These are phyloP conservation scores for Lactarius hatsudake DNA, from an alignment of 768 basidiomycete species.

Conservation along the genomic window DNA sequence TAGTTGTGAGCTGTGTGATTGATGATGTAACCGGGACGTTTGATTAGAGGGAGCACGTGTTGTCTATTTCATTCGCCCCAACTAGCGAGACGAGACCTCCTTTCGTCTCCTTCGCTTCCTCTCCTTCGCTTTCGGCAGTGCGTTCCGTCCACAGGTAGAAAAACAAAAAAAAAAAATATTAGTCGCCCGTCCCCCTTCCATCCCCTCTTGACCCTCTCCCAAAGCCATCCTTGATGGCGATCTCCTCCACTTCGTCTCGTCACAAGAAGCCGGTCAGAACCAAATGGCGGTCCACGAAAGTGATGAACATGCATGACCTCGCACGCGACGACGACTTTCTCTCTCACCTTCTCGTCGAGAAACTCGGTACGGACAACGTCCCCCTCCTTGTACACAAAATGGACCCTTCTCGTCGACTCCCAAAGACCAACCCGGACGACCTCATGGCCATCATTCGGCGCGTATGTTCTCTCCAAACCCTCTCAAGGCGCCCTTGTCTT, in stretches of 20 bases:
- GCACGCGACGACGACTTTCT: constrained; percentile 90
- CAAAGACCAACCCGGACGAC: constrained; percentile 67
- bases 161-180: background rate
- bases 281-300: constrained; percentile 76
- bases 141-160: background rate
- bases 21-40: constrained; percentile 1
- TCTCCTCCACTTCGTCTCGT: constrained; percentile 3
- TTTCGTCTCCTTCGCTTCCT: constrained; percentile 7
- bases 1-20: background rate
- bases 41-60: background rate
- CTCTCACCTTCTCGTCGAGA: constrained; percentile 85
- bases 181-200: background rate
- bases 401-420: constrained; percentile 73
- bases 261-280: constrained; percentile 6
- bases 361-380: constrained; percentile 73
- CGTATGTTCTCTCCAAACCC: constrained; percentile 46
- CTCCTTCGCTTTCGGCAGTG: background rate
- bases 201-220: constrained; percentile 8
- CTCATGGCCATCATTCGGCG: constrained; percentile 73
- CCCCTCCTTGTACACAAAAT: constrained; percentile 90
- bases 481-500: constrained; percentile 21
- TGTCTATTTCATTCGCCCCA: background rate
- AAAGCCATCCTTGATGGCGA: constrained; percentile 12
- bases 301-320: constrained; percentile 89
- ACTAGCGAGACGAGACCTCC: background rate